These are phyloP conservation scores for Saturnispora ahearnii DNA, from an alignment of 805 yeast species.

Conservation along the genomic window DNA sequence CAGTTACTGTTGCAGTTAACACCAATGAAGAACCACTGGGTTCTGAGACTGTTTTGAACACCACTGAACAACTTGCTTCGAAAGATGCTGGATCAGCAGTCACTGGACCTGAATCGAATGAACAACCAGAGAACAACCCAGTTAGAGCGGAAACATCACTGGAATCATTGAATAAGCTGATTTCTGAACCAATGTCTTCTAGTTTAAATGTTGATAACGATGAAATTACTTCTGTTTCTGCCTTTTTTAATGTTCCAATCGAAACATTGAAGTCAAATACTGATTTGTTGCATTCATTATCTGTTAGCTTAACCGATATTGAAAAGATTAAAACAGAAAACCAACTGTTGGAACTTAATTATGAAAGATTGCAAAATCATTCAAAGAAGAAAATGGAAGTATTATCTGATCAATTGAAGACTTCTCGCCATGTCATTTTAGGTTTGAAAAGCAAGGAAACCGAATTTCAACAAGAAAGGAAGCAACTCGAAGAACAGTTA, in stretches of 20 bases:
- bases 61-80: neutral
- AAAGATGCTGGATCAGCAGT: neutral
- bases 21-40: too few relatives aligned
- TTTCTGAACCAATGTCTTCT: neutral
- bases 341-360: constrained; percentile 29
- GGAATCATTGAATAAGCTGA: neutral
- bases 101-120: neutral
- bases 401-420: constrained; percentile 24
- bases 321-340: constrained; percentile 31
- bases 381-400: constrained; percentile 26
- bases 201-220: constrained; percentile 5
- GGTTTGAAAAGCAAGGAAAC: constrained; percentile 17
- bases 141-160: neutral
- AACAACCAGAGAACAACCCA: neutral
- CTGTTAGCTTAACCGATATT: constrained; percentile 27
- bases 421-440: constrained; percentile 18
- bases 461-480: constrained; percentile 17
- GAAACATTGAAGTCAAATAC: constrained; percentile 18
- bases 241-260: constrained; percentile 28
- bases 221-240: constrained; percentile 21
- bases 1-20: too few relatives aligned
- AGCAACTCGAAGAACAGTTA: constrained; percentile 10
- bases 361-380: constrained; percentile 33
- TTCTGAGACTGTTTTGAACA: too few relatives aligned
- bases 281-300: constrained; percentile 21